phyloP scores from a whole-genome alignment of 108 stramenopile species.

The Nitzschia sp. region DNA sequence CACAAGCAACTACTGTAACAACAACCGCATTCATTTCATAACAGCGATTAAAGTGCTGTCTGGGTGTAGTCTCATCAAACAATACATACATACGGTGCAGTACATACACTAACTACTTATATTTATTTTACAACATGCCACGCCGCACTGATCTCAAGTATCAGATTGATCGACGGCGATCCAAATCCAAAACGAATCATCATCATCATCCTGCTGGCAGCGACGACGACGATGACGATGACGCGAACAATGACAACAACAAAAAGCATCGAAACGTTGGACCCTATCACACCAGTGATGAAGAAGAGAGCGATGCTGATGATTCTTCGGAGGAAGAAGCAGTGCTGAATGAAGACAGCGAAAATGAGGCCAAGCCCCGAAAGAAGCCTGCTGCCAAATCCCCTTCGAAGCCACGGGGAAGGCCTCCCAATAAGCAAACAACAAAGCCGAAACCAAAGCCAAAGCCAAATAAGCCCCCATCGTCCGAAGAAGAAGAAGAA shows the following conservation, averaged over 20 bases:
- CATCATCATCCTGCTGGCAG: not conserved
- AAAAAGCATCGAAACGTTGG: too few species aligned
- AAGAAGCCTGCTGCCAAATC: not conserved
- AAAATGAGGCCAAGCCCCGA: not conserved
- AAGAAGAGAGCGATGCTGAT: not conserved
- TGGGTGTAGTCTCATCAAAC: too few species aligned
- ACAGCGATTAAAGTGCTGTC: too few species aligned
- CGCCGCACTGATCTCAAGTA: not conserved
- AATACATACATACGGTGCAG: too few species aligned
- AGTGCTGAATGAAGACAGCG: not conserved
- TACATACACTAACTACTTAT: not conserved
- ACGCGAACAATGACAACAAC: not conserved
- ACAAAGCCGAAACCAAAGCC: too few species aligned
- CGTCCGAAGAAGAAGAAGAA: slow-evolving; percentile 3
- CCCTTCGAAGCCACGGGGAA: not conserved
- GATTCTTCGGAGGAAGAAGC: not conserved
- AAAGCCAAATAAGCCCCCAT: not conserved
- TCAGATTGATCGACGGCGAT: slow-evolving; percentile 1
- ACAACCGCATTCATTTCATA: too few species aligned
- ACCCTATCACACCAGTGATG: too few species aligned
- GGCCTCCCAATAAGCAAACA: not conserved
- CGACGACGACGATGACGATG: not conserved
- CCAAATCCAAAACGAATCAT: not conserved
- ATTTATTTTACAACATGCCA: slow-evolving; percentile 5
- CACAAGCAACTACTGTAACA: too few species aligned